phyloP scores from a whole-genome alignment of 1,284 basidiomycete species.

The Malassezia nana region DNA sequence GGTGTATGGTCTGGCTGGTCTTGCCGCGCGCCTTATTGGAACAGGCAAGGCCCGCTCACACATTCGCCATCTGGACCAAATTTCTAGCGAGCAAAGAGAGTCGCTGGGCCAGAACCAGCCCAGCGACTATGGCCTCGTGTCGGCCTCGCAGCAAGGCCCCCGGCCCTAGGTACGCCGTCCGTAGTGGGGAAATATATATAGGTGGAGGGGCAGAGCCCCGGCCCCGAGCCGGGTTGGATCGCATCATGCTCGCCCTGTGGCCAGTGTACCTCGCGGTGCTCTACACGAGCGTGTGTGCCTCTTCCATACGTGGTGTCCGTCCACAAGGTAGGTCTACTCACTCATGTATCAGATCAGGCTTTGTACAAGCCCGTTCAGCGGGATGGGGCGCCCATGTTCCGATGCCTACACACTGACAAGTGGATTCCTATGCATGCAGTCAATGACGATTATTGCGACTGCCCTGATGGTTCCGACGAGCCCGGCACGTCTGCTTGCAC shows the following conservation, averaged over 20 bases:
- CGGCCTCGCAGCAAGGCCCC: not conserved
- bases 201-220: not conserved
- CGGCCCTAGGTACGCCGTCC: not conserved
- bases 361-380: slow-evolving; percentile 4
- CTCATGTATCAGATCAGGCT: not conserved
- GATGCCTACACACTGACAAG: slow-evolving; percentile 30
- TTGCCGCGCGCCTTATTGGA: slow-evolving; percentile 10
- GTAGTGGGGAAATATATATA: slow-evolving; percentile 1
- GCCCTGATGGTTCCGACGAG: slow-evolving; percentile 82
- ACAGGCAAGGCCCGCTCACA: not conserved
- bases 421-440: slow-evolving; percentile 60
- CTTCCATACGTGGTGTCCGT: slow-evolving; percentile 10
- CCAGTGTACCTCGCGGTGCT: slow-evolving; percentile 53
- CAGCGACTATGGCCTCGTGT: slow-evolving; percentile 10
- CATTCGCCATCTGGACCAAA: not conserved
- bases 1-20: slow-evolving; percentile 5
- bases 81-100: not conserved
- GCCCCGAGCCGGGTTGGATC: not conserved
- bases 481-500: slow-evolving; percentile 83
- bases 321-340: slow-evolving; percentile 2
- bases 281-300: slow-evolving; percentile 47
- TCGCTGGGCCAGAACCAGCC: not conserved
- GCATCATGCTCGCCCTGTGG: slow-evolving; percentile 1
- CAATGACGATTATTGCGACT: slow-evolving; percentile 93
- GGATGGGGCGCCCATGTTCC: slow-evolving; percentile 21